Evolutionary conservation across 2,329 filamentous ascomycete genomes (phyloP).

Genomic region (Apiospora marii): DNA sequence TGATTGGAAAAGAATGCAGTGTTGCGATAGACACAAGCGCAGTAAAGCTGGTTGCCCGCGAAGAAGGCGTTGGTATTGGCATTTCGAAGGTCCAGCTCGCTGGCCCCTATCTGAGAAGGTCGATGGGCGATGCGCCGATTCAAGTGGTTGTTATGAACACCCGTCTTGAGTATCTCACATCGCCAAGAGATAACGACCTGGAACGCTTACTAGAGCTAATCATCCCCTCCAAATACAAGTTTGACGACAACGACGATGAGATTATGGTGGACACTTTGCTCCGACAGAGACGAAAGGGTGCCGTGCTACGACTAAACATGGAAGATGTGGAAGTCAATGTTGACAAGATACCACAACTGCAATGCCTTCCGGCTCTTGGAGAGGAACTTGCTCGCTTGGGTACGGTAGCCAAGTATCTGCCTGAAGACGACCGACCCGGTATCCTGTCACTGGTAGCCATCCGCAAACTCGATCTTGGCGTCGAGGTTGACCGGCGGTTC

Average conservation of each 20-base stretch:
- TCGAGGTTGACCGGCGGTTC: slow-evolving; percentile 73
- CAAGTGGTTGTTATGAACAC: slow-evolving; percentile 70
- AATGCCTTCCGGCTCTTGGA: slow-evolving; percentile 73
- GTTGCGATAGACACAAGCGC: slow-evolving; percentile 79
- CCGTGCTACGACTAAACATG: slow-evolving; percentile 76
- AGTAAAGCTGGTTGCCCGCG: slow-evolving; percentile 80
- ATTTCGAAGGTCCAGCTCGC: slow-evolving; percentile 79
- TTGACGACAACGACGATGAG: slow-evolving; percentile 85
- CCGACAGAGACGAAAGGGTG: slow-evolving; percentile 84
- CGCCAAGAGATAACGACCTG: slow-evolving; percentile 81
- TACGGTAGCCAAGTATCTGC: slow-evolving; percentile 91
- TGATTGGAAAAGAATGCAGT: slow-evolving; percentile 81
- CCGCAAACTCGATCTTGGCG: slow-evolving; percentile 65
- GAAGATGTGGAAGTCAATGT: slow-evolving; percentile 70
- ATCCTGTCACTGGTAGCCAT: slow-evolving; percentile 78
- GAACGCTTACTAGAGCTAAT: slow-evolving; percentile 84
- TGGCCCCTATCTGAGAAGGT: slow-evolving; percentile 70
- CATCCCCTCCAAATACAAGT: slow-evolving; percentile 90
- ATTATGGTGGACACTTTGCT: slow-evolving; percentile 93
- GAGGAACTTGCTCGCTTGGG: slow-evolving; percentile 84
- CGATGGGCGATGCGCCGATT: slow-evolving; percentile 65
- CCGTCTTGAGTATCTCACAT: slow-evolving; percentile 74
- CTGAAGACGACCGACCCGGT: slow-evolving; percentile 93
- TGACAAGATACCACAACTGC: slow-evolving; percentile 69
- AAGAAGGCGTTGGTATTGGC: slow-evolving; percentile 74